These are phyloP conservation scores for Kwoniella sp. DNA, from an alignment of 768 basidiomycete genomes.

Conservation along the genomic window DNA sequence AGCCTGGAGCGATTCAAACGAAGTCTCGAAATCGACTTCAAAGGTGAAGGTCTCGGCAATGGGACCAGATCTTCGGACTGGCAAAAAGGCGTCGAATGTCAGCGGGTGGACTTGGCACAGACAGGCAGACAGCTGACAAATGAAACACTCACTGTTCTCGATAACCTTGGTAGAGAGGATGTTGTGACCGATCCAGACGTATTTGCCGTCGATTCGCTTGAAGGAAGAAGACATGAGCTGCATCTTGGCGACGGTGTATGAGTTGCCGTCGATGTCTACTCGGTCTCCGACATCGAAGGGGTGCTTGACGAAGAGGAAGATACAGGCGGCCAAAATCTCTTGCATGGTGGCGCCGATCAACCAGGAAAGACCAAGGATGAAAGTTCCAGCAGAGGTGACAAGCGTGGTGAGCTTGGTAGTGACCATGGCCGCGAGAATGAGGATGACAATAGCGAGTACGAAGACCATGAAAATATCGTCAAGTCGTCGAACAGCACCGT, in stretches of 20 bases:
- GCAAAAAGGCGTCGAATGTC: not conserved
- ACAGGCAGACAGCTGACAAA: not conserved
- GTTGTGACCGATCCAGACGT: slow-evolving; percentile 56
- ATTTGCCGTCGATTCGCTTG: slow-evolving; percentile 55
- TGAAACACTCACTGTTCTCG: slow-evolving; percentile 46
- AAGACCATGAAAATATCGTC: slow-evolving; percentile 85
- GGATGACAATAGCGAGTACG: slow-evolving; percentile 67
- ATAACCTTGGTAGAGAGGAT: slow-evolving; percentile 57
- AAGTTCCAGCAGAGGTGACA: slow-evolving; percentile 73
- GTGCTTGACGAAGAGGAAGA: slow-evolving; percentile 83
- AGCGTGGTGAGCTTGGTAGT: slow-evolving; percentile 74
- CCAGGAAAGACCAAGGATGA: slow-evolving; percentile 72
- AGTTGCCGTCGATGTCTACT: slow-evolving; percentile 59
- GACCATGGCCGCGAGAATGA: slow-evolving; percentile 84
- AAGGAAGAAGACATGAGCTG: slow-evolving; percentile 68
- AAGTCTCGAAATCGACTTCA: slow-evolving; percentile 75
- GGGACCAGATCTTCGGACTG: slow-evolving; percentile 59
- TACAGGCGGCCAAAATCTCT: slow-evolving; percentile 80
- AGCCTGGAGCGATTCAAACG: slow-evolving; percentile 77
- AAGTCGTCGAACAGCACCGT: slow-evolving; percentile 80
- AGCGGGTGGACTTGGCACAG: not conserved
- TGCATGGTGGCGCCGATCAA: slow-evolving; percentile 77
- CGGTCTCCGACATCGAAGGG: slow-evolving; percentile 59
- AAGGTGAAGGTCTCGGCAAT: slow-evolving; percentile 83
- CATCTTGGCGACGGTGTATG: slow-evolving; percentile 84